Conservation (phyloP, 176 grass and related monocot genomes). For the Rhynchospora pubera region DNA sequence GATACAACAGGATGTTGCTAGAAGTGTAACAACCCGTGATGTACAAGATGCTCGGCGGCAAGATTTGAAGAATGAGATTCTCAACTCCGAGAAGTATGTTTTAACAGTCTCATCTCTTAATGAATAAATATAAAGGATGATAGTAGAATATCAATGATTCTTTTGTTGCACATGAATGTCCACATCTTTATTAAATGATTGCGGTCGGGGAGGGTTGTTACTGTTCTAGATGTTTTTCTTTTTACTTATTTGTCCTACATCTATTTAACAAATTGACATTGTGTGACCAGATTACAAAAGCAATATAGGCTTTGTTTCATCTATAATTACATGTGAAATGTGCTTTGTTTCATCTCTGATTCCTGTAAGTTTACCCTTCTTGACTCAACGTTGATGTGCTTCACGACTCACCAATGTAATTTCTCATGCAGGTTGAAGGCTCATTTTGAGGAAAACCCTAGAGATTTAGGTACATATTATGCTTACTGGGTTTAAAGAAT, state of each 20-base stretch:
- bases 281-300: not conserved
- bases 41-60: slow-evolving; percentile 83
- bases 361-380: not conserved
- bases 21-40: slow-evolving; percentile 77
- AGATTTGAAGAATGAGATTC: slow-evolving; percentile 97
- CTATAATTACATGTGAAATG: not conserved
- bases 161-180: not conserved
- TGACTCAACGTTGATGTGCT: not conserved
- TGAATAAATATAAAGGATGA: not conserved
- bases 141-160: not conserved
- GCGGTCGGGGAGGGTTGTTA: not conserved
- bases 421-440: slow-evolving; percentile 64
- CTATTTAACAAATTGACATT: not conserved
- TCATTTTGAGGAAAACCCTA: slow-evolving; percentile 94
- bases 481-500: not conserved
- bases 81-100: slow-evolving; percentile 82
- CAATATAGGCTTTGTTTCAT: not conserved
- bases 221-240: not conserved
- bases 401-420: slow-evolving; percentile 2
- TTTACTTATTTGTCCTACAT: not conserved
- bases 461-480: slow-evolving; percentile 68
- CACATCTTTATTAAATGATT: not conserved
- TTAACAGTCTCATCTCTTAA: not conserved
- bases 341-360: not conserved
- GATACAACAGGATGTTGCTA: slow-evolving; percentile 71